These are phyloP conservation scores for Cystobasidiaceae sp. DNA, from an alignment of 1,284 basidiomycete species.

Conservation along the genomic window DNA sequence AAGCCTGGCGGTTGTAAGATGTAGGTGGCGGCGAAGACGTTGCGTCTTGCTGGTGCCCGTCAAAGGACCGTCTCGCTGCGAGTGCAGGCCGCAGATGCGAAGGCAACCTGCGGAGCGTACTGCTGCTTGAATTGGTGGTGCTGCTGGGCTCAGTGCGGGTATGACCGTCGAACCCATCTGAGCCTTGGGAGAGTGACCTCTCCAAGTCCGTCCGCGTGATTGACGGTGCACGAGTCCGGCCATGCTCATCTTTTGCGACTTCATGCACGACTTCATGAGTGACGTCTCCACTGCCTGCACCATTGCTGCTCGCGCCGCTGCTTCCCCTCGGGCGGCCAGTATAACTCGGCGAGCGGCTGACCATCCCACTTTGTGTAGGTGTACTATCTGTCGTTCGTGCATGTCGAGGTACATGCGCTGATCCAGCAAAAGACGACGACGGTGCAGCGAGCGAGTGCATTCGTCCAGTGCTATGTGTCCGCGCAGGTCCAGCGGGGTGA, in stretches of 20 bases:
- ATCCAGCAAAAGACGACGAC: background rate
- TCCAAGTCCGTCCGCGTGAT: slow-evolving; percentile 27
- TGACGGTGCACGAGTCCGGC: slow-evolving; percentile 12
- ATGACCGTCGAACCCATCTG: background rate
- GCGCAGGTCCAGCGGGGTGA: too few species aligned
- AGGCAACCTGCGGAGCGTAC: background rate
- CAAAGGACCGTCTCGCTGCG: too few species aligned
- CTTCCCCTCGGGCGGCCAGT: background rate
- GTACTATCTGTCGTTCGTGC: slow-evolving; percentile 7
- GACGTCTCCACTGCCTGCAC: too few species aligned
- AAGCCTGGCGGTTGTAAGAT: background rate
- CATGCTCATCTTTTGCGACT: slow-evolving; percentile 7
- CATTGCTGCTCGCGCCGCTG: background rate
- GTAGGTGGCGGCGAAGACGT: background rate
- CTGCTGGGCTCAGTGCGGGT: background rate
- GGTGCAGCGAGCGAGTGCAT: background rate
- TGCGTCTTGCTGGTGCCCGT: too few species aligned
- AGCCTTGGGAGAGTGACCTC: slow-evolving; percentile 10
- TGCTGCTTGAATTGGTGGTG: slow-evolving; percentile 5
- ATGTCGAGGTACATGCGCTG: too few species aligned
- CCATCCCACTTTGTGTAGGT: slow-evolving; percentile 6
- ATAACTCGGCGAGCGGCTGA: slow-evolving; percentile 7
- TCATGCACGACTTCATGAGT: slow-evolving; percentile 13
- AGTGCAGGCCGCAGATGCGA: slow-evolving; percentile 3
- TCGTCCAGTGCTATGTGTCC: background rate